Evolutionary conservation across 2,329 filamentous ascomycete genomes (phyloP).

Genomic region (Lecanoromycetidae sp.): DNA sequence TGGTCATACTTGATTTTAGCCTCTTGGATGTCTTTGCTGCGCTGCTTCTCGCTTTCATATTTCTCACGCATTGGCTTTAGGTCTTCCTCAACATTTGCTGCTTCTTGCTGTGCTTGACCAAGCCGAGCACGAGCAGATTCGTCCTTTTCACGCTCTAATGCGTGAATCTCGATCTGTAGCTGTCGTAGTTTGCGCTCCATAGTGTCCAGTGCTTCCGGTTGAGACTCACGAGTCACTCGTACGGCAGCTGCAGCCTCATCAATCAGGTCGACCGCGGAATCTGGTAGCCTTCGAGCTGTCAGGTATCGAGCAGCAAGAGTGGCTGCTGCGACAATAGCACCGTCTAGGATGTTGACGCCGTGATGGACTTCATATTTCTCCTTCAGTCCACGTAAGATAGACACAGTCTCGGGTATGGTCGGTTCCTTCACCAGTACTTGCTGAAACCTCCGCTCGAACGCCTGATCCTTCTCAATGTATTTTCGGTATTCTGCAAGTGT

Average conservation of each 20-base stretch:
- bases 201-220: conserved; percentile 90
- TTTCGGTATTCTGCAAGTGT: conserved; percentile 93
- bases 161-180: conserved; percentile 94
- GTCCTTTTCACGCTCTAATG: conserved; percentile 84
- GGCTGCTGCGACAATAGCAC: conserved; percentile 82
- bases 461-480: conserved; percentile 97
- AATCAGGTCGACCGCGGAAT: conserved; percentile 92
- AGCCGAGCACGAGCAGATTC: conserved; percentile 80
- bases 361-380: conserved; percentile 98
- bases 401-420: conserved; percentile 75
- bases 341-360: conserved; percentile 91
- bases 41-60: conserved; percentile 84
- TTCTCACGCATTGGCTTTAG: conserved; percentile 83
- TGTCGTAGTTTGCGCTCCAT: conserved; percentile 83
- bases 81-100: conserved; percentile 89
- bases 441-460: conserved; percentile 96
- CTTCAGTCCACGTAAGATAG: conserved; percentile 95
- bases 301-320: conserved; percentile 87
- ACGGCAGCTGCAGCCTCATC: conserved; percentile 97
- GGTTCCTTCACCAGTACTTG: conserved; percentile 97
- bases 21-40: conserved; percentile 83
- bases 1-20: conserved; percentile 90
- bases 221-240: conserved; percentile 85
- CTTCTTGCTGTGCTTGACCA: conserved; percentile 72
- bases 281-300: conserved; percentile 77